Base-by-base conservation (phyloP, 805 yeast species). In the Kuraishia molischiana region DNA sequence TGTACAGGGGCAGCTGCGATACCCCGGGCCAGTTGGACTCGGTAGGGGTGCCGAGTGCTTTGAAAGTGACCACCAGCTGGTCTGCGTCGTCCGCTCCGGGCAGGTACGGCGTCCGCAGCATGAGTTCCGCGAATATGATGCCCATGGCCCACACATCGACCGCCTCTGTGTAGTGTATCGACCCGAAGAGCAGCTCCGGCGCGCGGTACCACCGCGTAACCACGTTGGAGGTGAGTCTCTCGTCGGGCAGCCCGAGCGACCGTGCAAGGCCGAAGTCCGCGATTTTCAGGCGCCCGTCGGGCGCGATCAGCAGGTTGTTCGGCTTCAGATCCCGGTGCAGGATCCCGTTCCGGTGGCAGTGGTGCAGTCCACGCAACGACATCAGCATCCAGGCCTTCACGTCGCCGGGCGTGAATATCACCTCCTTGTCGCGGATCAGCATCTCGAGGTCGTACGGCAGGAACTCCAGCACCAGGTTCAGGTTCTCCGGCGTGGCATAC, bases 201-300 rank as follows among this genome's bases (percentile, higher is more conserved):
- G 97, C 95, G 39, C 97, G 66, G 58, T 92, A 92, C 99, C 99
- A 92, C 42, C 97, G 64, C 2, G 99, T 92, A 2, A 92, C 98
- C 3, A 92, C 99, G 44, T 89, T 90, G 2, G 95, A 84, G 0
- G 97, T 85, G 56, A 92, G 64, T 33, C 69, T 73, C 45, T 83
- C 92, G 41, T 77, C 74, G 0, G 89, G 85, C 19, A 79, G 69
- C 0, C 94, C 90, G 41, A 85, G 64, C 2, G 89, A 74, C 44
- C 98, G 65, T 0, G 97, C 97, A 33, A 90, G 66, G 47, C 98
- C 98, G 64, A 92, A 92, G 85, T 92, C 99, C 2, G 98, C 98
- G 43, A 92, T 71, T 56, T 92, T 92, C 42, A 92, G 66, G 44
- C 82, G 78, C 1, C 99, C 98, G 42, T 73, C 74, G 0, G 95